Evolutionary conservation across 306 rosid genomes (phyloP).

Genomic region (Elaeagnus macrophylla): DNA sequence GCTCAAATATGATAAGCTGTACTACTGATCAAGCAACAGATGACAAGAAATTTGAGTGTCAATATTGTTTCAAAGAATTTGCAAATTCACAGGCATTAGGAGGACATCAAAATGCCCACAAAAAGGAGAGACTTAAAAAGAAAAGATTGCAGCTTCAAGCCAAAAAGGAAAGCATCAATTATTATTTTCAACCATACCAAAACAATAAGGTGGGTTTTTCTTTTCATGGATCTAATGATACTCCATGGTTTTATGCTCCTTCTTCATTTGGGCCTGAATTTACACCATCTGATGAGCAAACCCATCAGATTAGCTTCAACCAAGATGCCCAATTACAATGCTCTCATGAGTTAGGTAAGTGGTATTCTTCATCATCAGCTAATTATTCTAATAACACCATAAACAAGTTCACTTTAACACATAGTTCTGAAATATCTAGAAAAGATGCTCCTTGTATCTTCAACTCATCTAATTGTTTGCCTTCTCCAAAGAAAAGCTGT

Average conservation of each 20-base stretch:
- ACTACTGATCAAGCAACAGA: constrained; percentile 6
- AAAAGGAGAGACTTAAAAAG: constrained; percentile 94
- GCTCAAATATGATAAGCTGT: constrained; percentile 20
- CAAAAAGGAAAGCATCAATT: constrained; percentile 55
- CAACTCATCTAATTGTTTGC: too few species aligned
- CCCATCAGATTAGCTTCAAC: too few species aligned
- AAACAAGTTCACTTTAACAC: too few species aligned
- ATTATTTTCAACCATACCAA: constrained; percentile 64
- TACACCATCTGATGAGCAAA: constrained; percentile 28
- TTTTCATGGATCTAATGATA: constrained; percentile 5
- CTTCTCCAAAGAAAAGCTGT: too few species aligned
- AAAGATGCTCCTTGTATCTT: too few species aligned
- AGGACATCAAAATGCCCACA: constrained; percentile 96
- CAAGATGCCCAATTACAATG: too few species aligned
- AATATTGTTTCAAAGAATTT: constrained; percentile 76
- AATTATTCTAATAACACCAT: too few species aligned
- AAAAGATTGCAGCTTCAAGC: constrained; percentile 86
- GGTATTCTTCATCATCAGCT: too few species aligned
- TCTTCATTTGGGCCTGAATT: too few species aligned
- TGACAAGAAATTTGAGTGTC: constrained; percentile 65
- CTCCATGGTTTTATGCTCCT: constrained; percentile 58
- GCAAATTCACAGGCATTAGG: constrained; percentile 93
- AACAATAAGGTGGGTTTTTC: constrained; percentile 23
- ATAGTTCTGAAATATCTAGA: too few species aligned
- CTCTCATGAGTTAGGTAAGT: too few species aligned